Base-by-base conservation (phyloP, 352 stramenopile species). In the Pythium aphanidermatum region DNA sequence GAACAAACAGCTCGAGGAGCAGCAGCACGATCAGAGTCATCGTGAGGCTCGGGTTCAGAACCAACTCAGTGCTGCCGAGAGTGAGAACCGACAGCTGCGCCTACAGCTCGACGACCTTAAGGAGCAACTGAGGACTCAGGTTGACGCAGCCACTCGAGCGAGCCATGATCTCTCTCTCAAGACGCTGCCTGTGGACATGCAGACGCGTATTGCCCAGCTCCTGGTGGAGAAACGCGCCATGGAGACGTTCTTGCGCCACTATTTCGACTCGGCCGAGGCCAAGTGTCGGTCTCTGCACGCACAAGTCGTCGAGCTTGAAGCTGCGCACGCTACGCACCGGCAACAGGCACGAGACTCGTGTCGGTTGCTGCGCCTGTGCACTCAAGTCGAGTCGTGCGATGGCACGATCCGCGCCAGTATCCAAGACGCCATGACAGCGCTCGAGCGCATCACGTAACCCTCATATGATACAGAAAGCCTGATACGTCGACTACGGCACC, bases 231-330 rank as follows among this genome's bases (percentile, higher is more conserved):
- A 79, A 52, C 53, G 65, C 19, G 53, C 58, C 16, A 39, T 83
- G 12, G 52, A 76, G 36, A 55, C 65, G 19, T 83, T 83, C 20
- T 41, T 86, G 8, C 58, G 58, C 17, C 68, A 46, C 5, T 83
- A 82, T 36, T 71, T 66, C 41, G 33, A 51, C 37, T 46, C 47
- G 4, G 69, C 71, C 3, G 74, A 86, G 61, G 63, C 42, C 1
- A 82, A 83, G 24, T 82, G 69, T 49, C 48, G 51, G 2, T 38
- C 58, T 27, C 34, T 83, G 25, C 36, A 57, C 3, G 29, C 63
- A 33, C 64, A 71, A 13, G 56, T 75, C 17, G 47, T 36, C 1
- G 29, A 60, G 4, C 46, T 77, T 23, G 45, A 86, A 21, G 41
- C 50, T 19, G 51, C 57, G 44, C 57, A 64, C 13, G 42, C 21